Evolutionary conservation across 805 yeast species (phyloP).

Genomic region (Metschnikowia borealis): DNA sequence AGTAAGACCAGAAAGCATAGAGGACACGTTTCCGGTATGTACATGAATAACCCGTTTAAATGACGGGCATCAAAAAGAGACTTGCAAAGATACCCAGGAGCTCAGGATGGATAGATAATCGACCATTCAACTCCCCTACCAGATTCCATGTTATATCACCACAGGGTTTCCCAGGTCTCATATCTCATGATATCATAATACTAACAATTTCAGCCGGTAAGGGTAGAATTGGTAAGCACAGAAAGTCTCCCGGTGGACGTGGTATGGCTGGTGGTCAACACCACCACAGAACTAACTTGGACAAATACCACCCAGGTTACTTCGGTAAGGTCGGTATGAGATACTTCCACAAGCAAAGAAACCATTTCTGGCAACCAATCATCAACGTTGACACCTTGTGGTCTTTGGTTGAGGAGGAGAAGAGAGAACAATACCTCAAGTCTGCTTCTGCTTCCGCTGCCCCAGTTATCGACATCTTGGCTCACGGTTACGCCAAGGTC

Average conservation of each 20-base stretch:
- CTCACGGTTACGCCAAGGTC: conserved; percentile 99
- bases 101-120: neutral
- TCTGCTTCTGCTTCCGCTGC: conserved; percentile 85
- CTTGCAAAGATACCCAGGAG: neutral
- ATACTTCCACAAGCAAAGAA: conserved; percentile 94
- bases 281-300: conserved; percentile 99
- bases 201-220: conserved; percentile 82
- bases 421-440: conserved; percentile 90
- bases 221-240: conserved; percentile 99
- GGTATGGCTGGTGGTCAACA: conserved; percentile 99
- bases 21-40: conserved; percentile 99
- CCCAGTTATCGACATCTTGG: conserved; percentile 98
- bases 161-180: neutral
- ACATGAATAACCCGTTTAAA: conserved; percentile 6
- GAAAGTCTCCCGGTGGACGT: conserved; percentile 99
- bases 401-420: conserved; percentile 90
- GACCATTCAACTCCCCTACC: neutral
- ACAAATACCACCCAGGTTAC: conserved; percentile 99
- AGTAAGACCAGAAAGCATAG: conserved; percentile 99
- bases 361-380: conserved; percentile 97
- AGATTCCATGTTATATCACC: neutral
- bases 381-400: conserved; percentile 98
- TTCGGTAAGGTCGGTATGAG: conserved; percentile 99
- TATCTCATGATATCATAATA: conserved; percentile 14
- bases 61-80: neutral